These are phyloP conservation scores for Rhinocladiella similis DNA, from an alignment of 2,329 filamentous ascomycete species.

Conservation along the genomic window DNA sequence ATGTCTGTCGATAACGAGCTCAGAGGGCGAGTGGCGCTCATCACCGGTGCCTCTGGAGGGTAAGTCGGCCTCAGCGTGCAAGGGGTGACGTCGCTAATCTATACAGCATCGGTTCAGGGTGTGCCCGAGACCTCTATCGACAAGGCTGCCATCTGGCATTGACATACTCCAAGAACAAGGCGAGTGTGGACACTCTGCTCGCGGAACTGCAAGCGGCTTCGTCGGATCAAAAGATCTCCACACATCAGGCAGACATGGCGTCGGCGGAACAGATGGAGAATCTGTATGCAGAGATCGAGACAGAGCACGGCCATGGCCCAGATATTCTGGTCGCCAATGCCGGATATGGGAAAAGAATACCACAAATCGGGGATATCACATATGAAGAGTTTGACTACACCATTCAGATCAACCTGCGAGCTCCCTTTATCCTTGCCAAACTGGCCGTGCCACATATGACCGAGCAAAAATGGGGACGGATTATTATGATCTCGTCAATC, in stretches of 20 bases:
- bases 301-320: conserved; percentile 38
- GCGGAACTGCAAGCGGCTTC: conserved; percentile 36
- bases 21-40: conserved; percentile 55
- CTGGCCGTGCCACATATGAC: conserved; percentile 62
- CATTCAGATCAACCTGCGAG: conserved; percentile 61
- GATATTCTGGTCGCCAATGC: conserved; percentile 68
- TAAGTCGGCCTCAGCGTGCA: conserved; percentile 34
- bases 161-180: conserved; percentile 57
- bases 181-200: conserved; percentile 48
- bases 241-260: conserved; percentile 60
- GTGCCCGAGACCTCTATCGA: conserved; percentile 55
- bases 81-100: conserved; percentile 1
- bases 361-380: conserved; percentile 56
- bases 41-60: conserved; percentile 64
- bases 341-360: conserved; percentile 62
- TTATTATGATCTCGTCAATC: conserved; percentile 64
- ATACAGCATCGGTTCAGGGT: conserved; percentile 61
- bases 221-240: conserved; percentile 43
- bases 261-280: conserved; percentile 53
- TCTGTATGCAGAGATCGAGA: conserved; percentile 44
- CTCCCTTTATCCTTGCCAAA: conserved; percentile 63
- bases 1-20: conserved; percentile 47
- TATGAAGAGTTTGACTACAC: conserved; percentile 56
- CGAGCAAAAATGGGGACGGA: conserved; percentile 60
- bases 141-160: conserved; percentile 58